Evolutionary conservation across 2,329 filamentous ascomycete genomes (phyloP), one percentile per base, ranked within the genome.

Genomic region (Cercospora berteroae): DNA sequence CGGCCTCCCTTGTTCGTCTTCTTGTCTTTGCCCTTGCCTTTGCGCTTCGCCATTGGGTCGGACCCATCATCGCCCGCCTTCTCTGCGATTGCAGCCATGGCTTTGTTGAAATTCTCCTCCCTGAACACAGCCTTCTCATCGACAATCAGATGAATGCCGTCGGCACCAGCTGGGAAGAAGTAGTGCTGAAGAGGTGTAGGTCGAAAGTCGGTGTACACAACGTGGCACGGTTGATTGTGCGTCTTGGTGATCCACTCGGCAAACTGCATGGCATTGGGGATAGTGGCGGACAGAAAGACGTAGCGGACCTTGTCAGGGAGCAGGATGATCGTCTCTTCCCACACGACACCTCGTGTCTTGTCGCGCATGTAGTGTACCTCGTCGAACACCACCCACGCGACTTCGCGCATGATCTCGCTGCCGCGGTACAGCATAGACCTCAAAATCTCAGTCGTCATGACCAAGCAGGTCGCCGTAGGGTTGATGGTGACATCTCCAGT

Each of bases 371-470:
- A 99, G 80, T 99, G 95, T 70, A 99, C 96, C 80, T 99, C 95
- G 80, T 99, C 95, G 74, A 99, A 99, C 2, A 99, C 85, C 1
- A 99, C 96, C 95, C 95, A 99, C 13, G 91, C 94, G 1, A 99
- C 96, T 82, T 99, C 95, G 73, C 95, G 93, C 94, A 99, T 99
- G 72, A 99, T 98, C 82, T 99, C 95, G 0, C 95, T 98, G 68
- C 95, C 95, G 73, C 95, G 88, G 80, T 99, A 99, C 81, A 99
- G 79, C 95, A 99, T 99, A 18, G 94, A 98, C 59, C 95, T 90
- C 77, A 99, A 81, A 93, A 99, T 99, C 83, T 99, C 95, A 0
- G 95, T 99, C 0, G 95, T 99, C 95, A 99, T 99, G 76, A 99
- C 95, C 67, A 99, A 84, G 79, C 95, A 99, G 68, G 94, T 98